Evolutionary conservation across 2,329 filamentous ascomycete genomes (phyloP), one percentile per base, ranked within the genome.

Genomic region (Aureobasidium sp.): DNA sequence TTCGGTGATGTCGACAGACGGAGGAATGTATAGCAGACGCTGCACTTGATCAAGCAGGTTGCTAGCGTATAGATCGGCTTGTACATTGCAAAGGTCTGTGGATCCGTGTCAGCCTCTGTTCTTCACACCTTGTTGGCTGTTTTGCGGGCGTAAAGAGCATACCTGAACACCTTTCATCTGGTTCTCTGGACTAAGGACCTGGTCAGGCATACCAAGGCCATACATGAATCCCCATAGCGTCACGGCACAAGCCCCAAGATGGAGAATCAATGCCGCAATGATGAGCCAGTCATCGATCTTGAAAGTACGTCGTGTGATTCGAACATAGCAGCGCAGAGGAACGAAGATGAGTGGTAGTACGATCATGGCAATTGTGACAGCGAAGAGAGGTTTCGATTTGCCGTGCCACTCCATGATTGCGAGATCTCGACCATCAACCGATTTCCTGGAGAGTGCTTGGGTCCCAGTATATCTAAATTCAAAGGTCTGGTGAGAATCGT

Each of bases 201-300:
- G 25, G 19, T 58, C 55, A 13, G 42, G 31, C 42, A 58, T 49
- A n/a, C 42, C 55, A 11, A 58, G 43, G 6, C 55, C 55, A n/a
- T 58, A 49, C 25, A 40, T 29, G 9, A 49, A 58, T 47, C 55
- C 55, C 55, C 55, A 47, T 3, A 47, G 10, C 3, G 55, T 40
- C 29, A 49, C 33, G 11, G 55, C 55, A 31, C 55, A 47, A 49
- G 55, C 42, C 38, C 55, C 55, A 13, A 58, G 27, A 43, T 47
- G 43, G 6, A 58, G 31, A 6, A 49, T 11, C 5, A 58, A 29
- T 13, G 55, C 55, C 33, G 33, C 55, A 7, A 58, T 35, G 33
- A 58, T 58, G 17, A 58, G 33, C 55, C 55, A 58, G 33, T 58
- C 55, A 40, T 58, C 55, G 10, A 58, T 37, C 23, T 49, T 58